A percentile compares a stretch with the other conserved stretches of the same genome.
phyloP scores from a whole-genome alignment of 352 stramenopile genomes.

The Phytopythium ostracodes region DNA sequence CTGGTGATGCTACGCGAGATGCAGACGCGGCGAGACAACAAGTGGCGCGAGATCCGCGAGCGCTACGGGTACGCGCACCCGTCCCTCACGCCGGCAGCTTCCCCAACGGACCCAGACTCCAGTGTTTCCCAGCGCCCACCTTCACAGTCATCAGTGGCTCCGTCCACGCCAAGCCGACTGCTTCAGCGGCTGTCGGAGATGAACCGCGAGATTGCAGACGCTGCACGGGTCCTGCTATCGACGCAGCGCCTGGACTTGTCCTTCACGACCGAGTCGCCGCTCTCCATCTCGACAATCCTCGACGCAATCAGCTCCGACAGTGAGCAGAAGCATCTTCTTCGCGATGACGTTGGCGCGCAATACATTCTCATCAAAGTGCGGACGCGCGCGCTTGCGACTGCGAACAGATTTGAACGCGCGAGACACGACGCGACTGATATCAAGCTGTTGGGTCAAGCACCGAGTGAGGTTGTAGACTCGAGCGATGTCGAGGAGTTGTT shows the following conservation, averaged over 20 bases:
- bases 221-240: neutral
- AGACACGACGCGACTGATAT: neutral
- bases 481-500: constrained; percentile 22
- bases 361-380: constrained; percentile 6
- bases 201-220: neutral
- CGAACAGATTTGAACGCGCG: neutral
- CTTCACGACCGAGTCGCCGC: neutral
- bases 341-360: neutral
- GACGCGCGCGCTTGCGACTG: constrained; percentile 9
- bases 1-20: constrained; percentile 53
- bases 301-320: neutral
- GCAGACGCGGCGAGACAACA: constrained; percentile 17
- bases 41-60: constrained; percentile 31
- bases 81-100: neutral
- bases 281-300: neutral
- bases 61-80: constrained; percentile 25
- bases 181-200: neutral
- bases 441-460: neutral
- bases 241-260: neutral
- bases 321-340: neutral
- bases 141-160: neutral
- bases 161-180: neutral
- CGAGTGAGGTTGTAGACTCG: neutral
- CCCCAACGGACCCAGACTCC: neutral
- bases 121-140: neutral